Conservation (phyloP, 352 stramenopile species). For the Phytophthora brassicae region DNA sequence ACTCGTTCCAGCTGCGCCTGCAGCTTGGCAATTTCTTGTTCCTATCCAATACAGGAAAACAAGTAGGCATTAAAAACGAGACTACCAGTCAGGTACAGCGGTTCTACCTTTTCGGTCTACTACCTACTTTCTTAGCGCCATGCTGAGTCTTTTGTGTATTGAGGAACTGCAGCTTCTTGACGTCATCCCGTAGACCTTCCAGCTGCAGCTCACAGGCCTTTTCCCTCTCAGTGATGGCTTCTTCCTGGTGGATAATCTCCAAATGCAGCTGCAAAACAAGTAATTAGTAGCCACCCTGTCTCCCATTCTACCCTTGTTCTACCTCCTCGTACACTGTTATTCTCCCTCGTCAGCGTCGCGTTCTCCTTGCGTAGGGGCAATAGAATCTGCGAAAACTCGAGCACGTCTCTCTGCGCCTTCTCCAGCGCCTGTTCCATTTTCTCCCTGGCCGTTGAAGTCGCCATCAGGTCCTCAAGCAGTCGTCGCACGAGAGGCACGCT, state of each 20-base stretch:
- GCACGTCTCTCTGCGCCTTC: constrained; percentile 53
- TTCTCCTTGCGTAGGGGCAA: constrained; percentile 80
- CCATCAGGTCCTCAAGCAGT: constrained; percentile 59
- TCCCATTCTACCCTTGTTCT: constrained; percentile 1
- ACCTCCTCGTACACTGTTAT: constrained; percentile 59
- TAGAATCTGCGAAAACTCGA: constrained; percentile 70
- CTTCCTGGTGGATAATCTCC: constrained; percentile 83
- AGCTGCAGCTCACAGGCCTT: constrained; percentile 64
- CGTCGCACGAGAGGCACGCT: constrained; percentile 57
- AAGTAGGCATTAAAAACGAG: background rate
- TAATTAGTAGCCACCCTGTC: background rate
- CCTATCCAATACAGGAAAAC: constrained; percentile 30
- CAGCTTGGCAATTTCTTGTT: constrained; percentile 63
- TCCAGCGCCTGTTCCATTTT: constrained; percentile 48
- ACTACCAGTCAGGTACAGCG: background rate
- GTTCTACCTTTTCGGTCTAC: constrained; percentile 4
- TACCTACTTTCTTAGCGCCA: constrained; percentile 53
- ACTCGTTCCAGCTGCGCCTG: constrained; percentile 66
- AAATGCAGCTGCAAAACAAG: constrained; percentile 51
- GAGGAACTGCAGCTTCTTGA: constrained; percentile 73
- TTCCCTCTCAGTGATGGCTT: constrained; percentile 66
- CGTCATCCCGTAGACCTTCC: constrained; percentile 67
- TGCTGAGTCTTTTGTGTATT: constrained; percentile 59
- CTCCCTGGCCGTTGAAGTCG: constrained; percentile 31
- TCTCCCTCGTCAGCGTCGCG: constrained; percentile 66